Evolutionary conservation across 345 rosid genomes (phyloP).

Genomic region (Garcia nutans): DNA sequence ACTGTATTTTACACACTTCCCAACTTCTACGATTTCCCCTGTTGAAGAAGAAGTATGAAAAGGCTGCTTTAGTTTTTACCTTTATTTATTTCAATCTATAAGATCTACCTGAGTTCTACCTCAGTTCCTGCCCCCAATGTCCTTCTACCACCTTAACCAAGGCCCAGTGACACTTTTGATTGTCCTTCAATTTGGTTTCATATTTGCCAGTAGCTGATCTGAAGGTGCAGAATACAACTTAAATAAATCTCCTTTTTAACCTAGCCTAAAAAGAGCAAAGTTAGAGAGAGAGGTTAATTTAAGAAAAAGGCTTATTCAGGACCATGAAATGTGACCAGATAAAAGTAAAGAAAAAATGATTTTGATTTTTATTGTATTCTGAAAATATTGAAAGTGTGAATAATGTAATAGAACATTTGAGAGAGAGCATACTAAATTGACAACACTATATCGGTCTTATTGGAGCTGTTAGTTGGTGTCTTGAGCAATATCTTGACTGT

Average conservation of each 20-base stretch:
- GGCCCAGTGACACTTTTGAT: not conserved
- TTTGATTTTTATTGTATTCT: too few relatives aligned
- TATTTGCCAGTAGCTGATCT: not conserved
- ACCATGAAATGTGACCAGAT: too few relatives aligned
- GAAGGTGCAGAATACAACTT: not conserved
- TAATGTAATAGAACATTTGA: not conserved
- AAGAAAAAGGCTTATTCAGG: too few relatives aligned
- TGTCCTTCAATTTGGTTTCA: not conserved
- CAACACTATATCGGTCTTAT: too few relatives aligned
- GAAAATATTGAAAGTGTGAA: not conserved
- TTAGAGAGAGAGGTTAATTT: too few relatives aligned
- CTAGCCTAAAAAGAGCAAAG: not conserved
- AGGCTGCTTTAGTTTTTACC: not conserved
- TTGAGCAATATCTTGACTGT: not conserved
- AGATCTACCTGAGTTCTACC: not conserved
- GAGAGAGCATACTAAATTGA: not conserved
- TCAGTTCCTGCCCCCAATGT: not conserved
- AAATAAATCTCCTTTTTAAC: not conserved
- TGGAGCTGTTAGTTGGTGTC: too few relatives aligned
- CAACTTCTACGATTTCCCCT: not conserved
- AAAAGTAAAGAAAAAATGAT: too few relatives aligned
- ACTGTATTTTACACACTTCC: not conserved
- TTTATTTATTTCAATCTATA: not conserved
- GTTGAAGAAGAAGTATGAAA: not conserved
- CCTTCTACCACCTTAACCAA: conserved; percentile 1